Evolutionary conservation across 2,329 filamentous ascomycete species (phyloP), one percentile per base, ranked within the genome.

Genomic region (Arthrobotrys musiformis): DNA sequence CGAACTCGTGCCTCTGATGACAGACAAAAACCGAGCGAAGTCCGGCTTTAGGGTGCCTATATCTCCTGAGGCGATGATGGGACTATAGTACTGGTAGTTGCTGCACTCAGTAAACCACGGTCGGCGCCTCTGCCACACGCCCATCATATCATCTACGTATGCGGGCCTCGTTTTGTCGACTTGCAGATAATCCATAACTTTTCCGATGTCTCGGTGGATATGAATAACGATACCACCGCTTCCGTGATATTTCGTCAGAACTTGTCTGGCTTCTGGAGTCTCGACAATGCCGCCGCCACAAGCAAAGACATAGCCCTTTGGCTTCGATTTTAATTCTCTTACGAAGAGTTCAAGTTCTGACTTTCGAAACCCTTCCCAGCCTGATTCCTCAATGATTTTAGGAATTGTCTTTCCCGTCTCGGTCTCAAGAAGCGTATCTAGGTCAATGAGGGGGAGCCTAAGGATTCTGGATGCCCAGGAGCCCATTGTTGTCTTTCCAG

Each of bases 231-330:
- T 90, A 4, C 95, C 95, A 37, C 93, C 93, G 76, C 85, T 88
- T 79, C 89, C 89, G 81, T 91, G 89, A 82, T 94, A 94, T 35
- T 90, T 87, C 26, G 87, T 86, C 37, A 99, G 88, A 28, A 96
- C 84, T 78, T 93, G 88, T 15, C 94, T 90, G 19, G 93, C 93
- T 81, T 91, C 91, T 0, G 91, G 88, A 0, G 89, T 92, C 83
- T 99, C 95, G 9, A 99, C 94, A 30, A 99, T 89, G 30, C 95
- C 95, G 48, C 95, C 95, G 64, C 95, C 95, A 80, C 94, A 98
- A 0, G 95, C 95, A 82, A 99, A 93, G 78, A 99, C 88, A 81
- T 97, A 87, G 2, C 91, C 91, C 1, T 87, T 88, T 1, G 92
- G 86, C 80, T 92, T 91, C 69, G 94, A 92, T 66, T 89, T 88